Base-by-base conservation (phyloP, 2,329 filamentous ascomycete genomes). In the Albifimbria verrucaria region DNA sequence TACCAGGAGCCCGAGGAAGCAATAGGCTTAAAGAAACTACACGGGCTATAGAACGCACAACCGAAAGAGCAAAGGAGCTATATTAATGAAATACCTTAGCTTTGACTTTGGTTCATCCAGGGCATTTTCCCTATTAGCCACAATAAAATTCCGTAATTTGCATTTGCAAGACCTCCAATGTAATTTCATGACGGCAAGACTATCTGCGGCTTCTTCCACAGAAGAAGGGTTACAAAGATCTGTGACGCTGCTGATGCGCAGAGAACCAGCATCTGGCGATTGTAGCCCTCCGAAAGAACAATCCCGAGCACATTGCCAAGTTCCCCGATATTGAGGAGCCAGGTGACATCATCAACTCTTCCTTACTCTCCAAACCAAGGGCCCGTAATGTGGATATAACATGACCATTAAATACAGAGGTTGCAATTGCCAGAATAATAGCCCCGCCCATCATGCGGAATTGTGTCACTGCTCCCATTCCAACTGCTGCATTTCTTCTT, bases 401-500 rank as follows among this genome's bases (percentile, higher is more conserved):
- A 42, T 22, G 24, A 11, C 32, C 36, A 21, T 50, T 50, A 36
- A 50, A 50, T 1, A 50, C 36, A 11, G 48, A 50, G 7, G 48
- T 50, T 5, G 21, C 21, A 20, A 50, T 20, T 3, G 48, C 48
- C 17, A 50, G 21, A 20, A 50, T n/a, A 39, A 50, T 43, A 21
- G 48, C 48, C 17, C 48, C 39, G 3, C 48, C 48, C 48, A 50
- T 50, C 25, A 39, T 21, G 15, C 48, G 36, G 17, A 41, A 50
- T 15, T 50, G 48, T 15, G 36, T 50, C 20, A 24, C 28, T 4
- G 36, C 23, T 2, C 48, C 48, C 22, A 50, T 21, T 22, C 48
- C 48, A 6, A 50, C 48, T 10, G 48, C 48, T 41, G 15, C 18
- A 43, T 43, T 32, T 32, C 24, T 26, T 17, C 23, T 41, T 36